Evolutionary conservation across 305 asterid species (phyloP).

Genomic region (Solanum hybrid): DNA sequence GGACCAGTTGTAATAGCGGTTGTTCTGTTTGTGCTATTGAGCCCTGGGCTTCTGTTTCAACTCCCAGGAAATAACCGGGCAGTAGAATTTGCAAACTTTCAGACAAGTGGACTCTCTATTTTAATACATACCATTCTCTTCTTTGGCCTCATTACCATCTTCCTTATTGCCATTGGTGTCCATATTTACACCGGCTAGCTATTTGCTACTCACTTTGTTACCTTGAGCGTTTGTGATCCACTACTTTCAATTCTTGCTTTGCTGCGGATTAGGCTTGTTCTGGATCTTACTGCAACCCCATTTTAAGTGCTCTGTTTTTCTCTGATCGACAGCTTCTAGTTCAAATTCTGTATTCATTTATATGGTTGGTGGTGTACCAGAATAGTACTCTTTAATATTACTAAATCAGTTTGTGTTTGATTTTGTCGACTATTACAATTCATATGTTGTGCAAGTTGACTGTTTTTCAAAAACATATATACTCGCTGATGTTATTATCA

Average conservation of each 20-base stretch:
- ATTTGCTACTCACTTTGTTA: not conserved
- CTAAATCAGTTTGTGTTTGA: not conserved
- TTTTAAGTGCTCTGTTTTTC: not conserved
- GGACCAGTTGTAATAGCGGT: slow-evolving; percentile 33
- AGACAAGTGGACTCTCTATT: slow-evolving; percentile 27
- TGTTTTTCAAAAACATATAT: not conserved
- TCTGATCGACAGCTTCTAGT: not conserved
- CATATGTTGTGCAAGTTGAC: not conserved
- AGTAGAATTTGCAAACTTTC: slow-evolving; percentile 17
- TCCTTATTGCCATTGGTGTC: slow-evolving; percentile 31
- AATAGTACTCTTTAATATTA: not conserved
- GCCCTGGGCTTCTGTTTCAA: slow-evolving; percentile 31
- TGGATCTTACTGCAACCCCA: not conserved
- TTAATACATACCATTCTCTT: slow-evolving; percentile 24
- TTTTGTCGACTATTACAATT: not conserved
- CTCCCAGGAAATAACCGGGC: slow-evolving; percentile 29
- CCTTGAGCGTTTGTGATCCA: not conserved
- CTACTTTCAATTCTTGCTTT: not conserved
- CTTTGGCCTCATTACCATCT: slow-evolving; percentile 28
- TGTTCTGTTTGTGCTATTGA: slow-evolving; percentile 25
- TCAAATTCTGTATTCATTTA: not conserved
- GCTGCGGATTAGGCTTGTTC: not conserved
- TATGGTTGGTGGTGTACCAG: not conserved
- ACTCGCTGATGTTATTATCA: not conserved
- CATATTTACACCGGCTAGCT: slow-evolving; percentile 27